phyloP scores from a whole-genome alignment of 257 asterid species.

The Scutellaria minor region DNA sequence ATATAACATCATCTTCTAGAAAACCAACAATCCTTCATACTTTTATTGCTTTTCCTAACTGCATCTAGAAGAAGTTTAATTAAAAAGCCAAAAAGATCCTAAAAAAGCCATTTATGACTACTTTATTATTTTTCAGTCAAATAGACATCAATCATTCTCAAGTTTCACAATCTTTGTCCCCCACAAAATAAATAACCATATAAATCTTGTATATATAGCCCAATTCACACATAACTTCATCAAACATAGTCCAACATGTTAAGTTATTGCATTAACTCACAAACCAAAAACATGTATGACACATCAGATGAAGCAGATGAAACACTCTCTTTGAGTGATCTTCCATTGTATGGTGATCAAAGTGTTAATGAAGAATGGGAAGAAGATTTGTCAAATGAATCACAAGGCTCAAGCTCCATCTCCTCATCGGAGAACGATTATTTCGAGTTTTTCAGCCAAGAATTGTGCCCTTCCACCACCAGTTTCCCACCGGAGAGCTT shows the following conservation, averaged over 20 bases:
- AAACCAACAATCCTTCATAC: slow-evolving; percentile 11
- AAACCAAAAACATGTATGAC: slow-evolving; percentile 36
- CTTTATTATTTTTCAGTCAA: slow-evolving; percentile 22
- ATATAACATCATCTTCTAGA: slow-evolving; percentile 39
- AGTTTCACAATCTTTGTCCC: slow-evolving; percentile 42
- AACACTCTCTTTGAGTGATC: slow-evolving; percentile 74
- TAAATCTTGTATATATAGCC: slow-evolving; percentile 29
- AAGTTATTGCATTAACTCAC: neutral
- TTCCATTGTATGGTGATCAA: slow-evolving; percentile 48
- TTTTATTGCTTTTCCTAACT: neutral
- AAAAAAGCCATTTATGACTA: slow-evolving; percentile 29
- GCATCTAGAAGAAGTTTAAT: slow-evolving; percentile 35
- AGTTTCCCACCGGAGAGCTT: slow-evolving; percentile 49
- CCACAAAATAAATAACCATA: slow-evolving; percentile 15
- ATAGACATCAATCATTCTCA: slow-evolving; percentile 35
- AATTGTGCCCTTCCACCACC: slow-evolving; percentile 35
- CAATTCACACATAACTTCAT: slow-evolving; percentile 33
- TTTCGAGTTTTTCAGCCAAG: slow-evolving; percentile 54
- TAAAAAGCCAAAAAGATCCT: neutral
- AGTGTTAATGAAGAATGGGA: slow-evolving; percentile 37
- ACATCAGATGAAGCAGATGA: slow-evolving; percentile 53
- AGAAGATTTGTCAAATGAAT: slow-evolving; percentile 40
- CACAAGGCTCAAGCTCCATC: slow-evolving; percentile 56
- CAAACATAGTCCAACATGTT: slow-evolving; percentile 7
- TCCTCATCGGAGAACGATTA: slow-evolving; percentile 47